Evolutionary conservation across 2,329 filamentous ascomycete genomes (phyloP).

Genomic region (Hypomyces rosellus): DNA sequence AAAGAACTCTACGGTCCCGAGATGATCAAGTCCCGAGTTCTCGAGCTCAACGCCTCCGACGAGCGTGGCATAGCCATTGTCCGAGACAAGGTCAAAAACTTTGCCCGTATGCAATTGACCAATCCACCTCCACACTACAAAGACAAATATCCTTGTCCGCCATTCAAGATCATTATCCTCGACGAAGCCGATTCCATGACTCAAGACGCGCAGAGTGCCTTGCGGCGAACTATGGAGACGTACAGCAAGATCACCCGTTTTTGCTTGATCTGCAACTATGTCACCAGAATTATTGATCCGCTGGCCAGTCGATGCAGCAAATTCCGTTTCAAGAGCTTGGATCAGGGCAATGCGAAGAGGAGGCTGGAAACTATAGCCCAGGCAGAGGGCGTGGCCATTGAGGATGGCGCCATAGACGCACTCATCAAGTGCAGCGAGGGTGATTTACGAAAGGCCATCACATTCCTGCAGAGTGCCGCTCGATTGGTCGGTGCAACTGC

Average conservation of each 20-base stretch:
- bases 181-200: constrained; percentile 99
- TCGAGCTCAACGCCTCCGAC: constrained; percentile 98
- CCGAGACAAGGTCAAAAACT: constrained; percentile 96
- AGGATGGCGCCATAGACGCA: constrained; percentile 73
- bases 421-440: constrained; percentile 86
- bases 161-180: constrained; percentile 98
- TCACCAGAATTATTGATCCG: constrained; percentile 95
- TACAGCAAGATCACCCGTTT: constrained; percentile 96
- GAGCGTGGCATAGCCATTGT: constrained; percentile 97
- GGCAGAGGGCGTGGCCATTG: constrained; percentile 69
- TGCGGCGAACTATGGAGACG: constrained; percentile 95
- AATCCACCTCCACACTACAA: constrained; percentile 67
- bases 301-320: constrained; percentile 90
- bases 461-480: constrained; percentile 91
- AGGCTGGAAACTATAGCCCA: constrained; percentile 77
- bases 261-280: constrained; percentile 97
- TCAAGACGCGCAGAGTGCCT: constrained; percentile 89
- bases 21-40: constrained; percentile 86
- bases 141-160: constrained; percentile 79
- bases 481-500: constrained; percentile 67
- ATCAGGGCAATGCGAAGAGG: constrained; percentile 74
- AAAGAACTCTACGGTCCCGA: constrained; percentile 97
- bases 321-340: constrained; percentile 94
- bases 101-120: constrained; percentile 89
- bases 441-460: constrained; percentile 93